Percentiles rank a stretch among this genome's conserved stretches.
These are phyloP conservation scores for Arthroderma sp. DNA, from an alignment of 2,329 filamentous ascomycete species.

Conservation along the genomic window DNA sequence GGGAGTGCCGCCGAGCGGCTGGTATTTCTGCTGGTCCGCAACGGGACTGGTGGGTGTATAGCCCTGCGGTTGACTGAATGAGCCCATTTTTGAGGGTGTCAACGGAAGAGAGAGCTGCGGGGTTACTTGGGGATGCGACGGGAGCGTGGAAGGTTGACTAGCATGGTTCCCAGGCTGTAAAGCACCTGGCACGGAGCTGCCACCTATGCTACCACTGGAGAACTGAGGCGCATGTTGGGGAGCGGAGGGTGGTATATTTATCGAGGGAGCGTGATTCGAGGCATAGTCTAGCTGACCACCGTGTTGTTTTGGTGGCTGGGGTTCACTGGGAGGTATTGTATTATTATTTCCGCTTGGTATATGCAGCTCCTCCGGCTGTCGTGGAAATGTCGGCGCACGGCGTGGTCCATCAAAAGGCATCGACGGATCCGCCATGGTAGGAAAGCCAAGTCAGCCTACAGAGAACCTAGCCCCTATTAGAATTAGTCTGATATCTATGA, in stretches of 20 bases:
- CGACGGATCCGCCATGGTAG: constrained; percentile 30
- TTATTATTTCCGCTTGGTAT: constrained; percentile 30
- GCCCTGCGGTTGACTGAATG: constrained; percentile 52
- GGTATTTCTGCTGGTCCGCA: constrained; percentile 47
- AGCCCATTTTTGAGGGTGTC: constrained; percentile 53
- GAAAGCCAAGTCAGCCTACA: not conserved
- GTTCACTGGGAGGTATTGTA: constrained; percentile 24
- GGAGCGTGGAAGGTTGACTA: constrained; percentile 40
- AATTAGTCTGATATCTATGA: too few species aligned
- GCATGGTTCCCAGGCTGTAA: constrained; percentile 45
- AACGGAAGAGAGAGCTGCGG: constrained; percentile 31
- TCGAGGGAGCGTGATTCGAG: constrained; percentile 38
- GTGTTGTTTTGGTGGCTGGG: constrained; percentile 35
- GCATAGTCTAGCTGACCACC: constrained; percentile 38
- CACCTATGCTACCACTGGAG: constrained; percentile 26
- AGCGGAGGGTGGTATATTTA: constrained; percentile 47
- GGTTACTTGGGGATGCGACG: constrained; percentile 40
- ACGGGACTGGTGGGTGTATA: constrained; percentile 73
- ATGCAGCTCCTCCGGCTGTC: constrained; percentile 45
- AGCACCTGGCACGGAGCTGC: constrained; percentile 43
- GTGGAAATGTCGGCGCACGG: constrained; percentile 33
- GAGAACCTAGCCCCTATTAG: too few species aligned
- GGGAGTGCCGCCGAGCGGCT: constrained; percentile 51
- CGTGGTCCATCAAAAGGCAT: constrained; percentile 39
- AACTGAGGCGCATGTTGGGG: constrained; percentile 27